phyloP scores from a whole-genome alignment of 805 yeast genomes.

The Limtongozyma cylindracea region DNA sequence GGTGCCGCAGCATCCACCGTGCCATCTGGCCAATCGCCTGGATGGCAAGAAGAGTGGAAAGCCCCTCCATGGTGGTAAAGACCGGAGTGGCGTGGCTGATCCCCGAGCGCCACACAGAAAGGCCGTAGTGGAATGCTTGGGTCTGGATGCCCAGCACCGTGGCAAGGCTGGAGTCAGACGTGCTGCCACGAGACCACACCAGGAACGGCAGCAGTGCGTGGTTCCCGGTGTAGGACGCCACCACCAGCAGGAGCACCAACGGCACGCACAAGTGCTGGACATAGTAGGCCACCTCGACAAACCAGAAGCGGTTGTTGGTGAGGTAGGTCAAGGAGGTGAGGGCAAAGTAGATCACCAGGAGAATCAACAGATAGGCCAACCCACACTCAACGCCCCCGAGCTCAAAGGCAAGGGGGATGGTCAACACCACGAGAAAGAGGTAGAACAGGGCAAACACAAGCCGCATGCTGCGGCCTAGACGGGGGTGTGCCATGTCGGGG shows the following conservation, averaged over 20 bases:
- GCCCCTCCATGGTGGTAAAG: constrained; percentile 78
- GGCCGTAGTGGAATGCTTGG: too few relatives aligned
- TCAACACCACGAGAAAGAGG: constrained; percentile 40
- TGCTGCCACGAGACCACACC: too few relatives aligned
- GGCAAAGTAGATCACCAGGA: constrained; percentile 28
- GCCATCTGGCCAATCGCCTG: constrained; percentile 79
- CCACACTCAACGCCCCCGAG: constrained; percentile 87
- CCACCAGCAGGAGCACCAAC: constrained; percentile 43
- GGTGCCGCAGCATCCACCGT: constrained; percentile 32
- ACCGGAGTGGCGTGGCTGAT: constrained; percentile 68
- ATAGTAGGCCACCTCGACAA: constrained; percentile 34
- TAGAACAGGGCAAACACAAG: constrained; percentile 9
- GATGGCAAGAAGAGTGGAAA: constrained; percentile 74
- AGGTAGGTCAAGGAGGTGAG: constrained; percentile 29
- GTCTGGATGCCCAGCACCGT: too few relatives aligned
- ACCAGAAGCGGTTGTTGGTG: too few relatives aligned
- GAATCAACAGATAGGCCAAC: constrained; percentile 52
- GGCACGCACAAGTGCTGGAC: constrained; percentile 71
- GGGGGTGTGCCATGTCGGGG: too few relatives aligned
- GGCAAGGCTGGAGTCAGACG: too few relatives aligned
- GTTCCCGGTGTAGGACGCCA: constrained; percentile 18
- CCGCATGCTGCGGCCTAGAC: too few relatives aligned
- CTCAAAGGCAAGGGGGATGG: constrained; percentile 85
- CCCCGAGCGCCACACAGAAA: constrained; percentile 46
- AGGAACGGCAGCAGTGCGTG: constrained; percentile 1